Evolutionary conservation across 306 rosid species (phyloP).

Genomic region (Castanea mollissima): DNA sequence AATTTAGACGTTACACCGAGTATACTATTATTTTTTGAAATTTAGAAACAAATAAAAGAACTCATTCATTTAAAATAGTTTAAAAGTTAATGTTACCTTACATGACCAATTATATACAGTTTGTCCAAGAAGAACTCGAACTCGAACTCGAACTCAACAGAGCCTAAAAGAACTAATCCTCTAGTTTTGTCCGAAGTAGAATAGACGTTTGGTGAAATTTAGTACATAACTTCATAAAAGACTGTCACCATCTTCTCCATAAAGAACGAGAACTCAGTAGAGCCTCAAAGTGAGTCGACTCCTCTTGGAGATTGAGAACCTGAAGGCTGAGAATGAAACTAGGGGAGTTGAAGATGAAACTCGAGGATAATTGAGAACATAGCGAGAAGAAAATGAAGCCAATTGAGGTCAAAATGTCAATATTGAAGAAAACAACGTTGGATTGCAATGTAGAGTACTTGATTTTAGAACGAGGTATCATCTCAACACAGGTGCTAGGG

Average conservation of each 20-base stretch:
- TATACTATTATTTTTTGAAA: too few relatives aligned
- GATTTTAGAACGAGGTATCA: conserved; percentile 38
- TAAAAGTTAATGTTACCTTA: too few relatives aligned
- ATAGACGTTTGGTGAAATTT: too few relatives aligned
- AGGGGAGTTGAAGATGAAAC: conserved; percentile 3
- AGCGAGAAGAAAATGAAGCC: conserved; percentile 36
- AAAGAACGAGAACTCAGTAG: conserved; percentile 29
- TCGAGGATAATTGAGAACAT: conserved; percentile 50
- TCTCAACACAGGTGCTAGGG: conserved; percentile 66
- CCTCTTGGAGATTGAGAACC: conserved; percentile 50
- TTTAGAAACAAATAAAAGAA: too few relatives aligned
- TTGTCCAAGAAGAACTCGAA: too few relatives aligned
- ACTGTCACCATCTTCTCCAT: conserved; percentile 63
- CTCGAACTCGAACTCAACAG: too few relatives aligned
- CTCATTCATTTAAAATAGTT: too few relatives aligned
- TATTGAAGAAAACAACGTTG: conserved; percentile 52
- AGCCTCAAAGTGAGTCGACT: conserved; percentile 35
- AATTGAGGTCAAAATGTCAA: conserved; percentile 60
- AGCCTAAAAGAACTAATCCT: too few relatives aligned
- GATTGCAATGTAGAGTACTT: conserved; percentile 30
- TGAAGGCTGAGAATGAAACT: conserved; percentile 23
- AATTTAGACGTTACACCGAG: too few relatives aligned
- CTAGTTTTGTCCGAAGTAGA: too few relatives aligned
- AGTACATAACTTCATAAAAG: conserved; percentile 25
- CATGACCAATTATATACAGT: too few relatives aligned